phyloP scores from a whole-genome alignment of 768 basidiomycete species.

The Boletus reticulatus region DNA sequence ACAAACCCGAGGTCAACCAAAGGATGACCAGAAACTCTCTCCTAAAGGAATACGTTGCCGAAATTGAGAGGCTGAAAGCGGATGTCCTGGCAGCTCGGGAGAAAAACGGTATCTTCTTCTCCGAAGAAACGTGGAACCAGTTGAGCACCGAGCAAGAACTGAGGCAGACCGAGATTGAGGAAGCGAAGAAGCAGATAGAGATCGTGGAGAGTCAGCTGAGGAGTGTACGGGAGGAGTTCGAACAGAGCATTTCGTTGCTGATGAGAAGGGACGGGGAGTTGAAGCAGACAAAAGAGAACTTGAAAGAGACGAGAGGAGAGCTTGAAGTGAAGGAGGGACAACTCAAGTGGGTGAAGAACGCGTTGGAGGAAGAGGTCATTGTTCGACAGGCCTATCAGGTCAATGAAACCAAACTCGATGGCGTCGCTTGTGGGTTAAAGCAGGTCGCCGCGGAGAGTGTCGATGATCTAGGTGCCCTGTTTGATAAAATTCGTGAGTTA shows the following conservation, averaged over 20 bases:
- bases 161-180: constrained; percentile 72
- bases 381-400: constrained; percentile 76
- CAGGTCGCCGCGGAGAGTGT: constrained; percentile 64
- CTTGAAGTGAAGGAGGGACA: constrained; percentile 56
- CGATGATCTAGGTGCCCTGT: constrained; percentile 65
- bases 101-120: constrained; percentile 95
- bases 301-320: constrained; percentile 50
- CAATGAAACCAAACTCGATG: constrained; percentile 68
- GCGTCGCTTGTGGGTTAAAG: constrained; percentile 70
- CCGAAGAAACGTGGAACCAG: constrained; percentile 87
- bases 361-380: constrained; percentile 76
- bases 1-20: constrained; percentile 94
- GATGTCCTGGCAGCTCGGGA: constrained; percentile 90
- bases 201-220: constrained; percentile 81
- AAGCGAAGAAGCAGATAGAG: constrained; percentile 79
- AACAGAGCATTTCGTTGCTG: constrained; percentile 79
- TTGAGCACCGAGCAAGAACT: constrained; percentile 76
- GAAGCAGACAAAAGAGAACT: constrained; percentile 52
- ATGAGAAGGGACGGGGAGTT: constrained; percentile 77
- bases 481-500: constrained; percentile 75
- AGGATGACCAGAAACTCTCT: constrained; percentile 91
- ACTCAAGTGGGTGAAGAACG: constrained; percentile 52
- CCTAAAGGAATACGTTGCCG: constrained; percentile 88
- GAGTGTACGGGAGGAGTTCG: constrained; percentile 84
- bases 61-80: constrained; percentile 90